Evolutionary conservation across 1,284 basidiomycete genomes (phyloP).

Genomic region (Cutaneotrichosporon dermatis): DNA sequence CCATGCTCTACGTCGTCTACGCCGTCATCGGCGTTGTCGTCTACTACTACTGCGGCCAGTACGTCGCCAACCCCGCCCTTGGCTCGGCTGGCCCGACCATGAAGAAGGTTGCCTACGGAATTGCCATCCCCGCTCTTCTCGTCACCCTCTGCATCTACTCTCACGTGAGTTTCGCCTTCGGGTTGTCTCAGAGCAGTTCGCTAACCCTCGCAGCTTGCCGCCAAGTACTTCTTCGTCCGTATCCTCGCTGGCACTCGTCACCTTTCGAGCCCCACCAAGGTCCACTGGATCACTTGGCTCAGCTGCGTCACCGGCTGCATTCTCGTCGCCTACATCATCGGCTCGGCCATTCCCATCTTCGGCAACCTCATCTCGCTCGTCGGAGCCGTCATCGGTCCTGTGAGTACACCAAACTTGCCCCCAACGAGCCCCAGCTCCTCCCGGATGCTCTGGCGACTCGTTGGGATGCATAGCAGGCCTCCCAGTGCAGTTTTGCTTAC

Average conservation of each 20-base stretch:
- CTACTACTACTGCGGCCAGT: conserved; percentile 42
- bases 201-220: conserved; percentile 36
- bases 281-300: conserved; percentile 60
- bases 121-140: conserved; percentile 44
- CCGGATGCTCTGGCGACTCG: no score
- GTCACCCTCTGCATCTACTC: conserved; percentile 24
- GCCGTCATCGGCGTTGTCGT: conserved; percentile 28
- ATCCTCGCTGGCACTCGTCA: conserved; percentile 57
- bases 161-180: conserved; percentile 17
- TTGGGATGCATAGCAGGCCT: no score
- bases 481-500: neutral
- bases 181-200: no score
- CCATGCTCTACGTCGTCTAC: conserved; percentile 36
- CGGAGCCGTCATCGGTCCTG: conserved; percentile 26
- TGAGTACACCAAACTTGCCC: neutral
- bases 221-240: conserved; percentile 61
- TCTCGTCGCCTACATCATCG: conserved; percentile 18
- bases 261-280: conserved; percentile 56
- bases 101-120: conserved; percentile 47
- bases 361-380: conserved; percentile 26
- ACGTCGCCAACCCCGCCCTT: conserved; percentile 44
- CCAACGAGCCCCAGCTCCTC: no score
- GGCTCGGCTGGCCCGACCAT: conserved; percentile 43
- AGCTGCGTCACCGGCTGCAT: conserved; percentile 42
- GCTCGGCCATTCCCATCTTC: conserved; percentile 24